These are phyloP conservation scores for Sporothrix schenckii DNA, from an alignment of 2,329 filamentous ascomycete species.

Conservation along the genomic window DNA sequence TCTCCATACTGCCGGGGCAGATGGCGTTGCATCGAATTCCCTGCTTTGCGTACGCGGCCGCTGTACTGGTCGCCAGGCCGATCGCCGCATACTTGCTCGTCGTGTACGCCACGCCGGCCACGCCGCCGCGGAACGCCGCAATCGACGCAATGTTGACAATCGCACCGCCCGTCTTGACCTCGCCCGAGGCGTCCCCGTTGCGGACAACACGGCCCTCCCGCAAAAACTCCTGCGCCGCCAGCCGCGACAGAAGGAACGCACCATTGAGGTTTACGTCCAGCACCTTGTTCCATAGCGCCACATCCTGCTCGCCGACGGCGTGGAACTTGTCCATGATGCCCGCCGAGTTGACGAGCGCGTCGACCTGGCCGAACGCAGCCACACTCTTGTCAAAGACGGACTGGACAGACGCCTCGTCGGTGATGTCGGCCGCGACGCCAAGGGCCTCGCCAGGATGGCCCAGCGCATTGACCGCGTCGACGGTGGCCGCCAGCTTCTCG, in stretches of 20 bases:
- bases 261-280: slow-evolving; percentile 61
- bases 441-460: slow-evolving; percentile 1
- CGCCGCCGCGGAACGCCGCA: slow-evolving; percentile 9
- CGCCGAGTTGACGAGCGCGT: slow-evolving; percentile 63
- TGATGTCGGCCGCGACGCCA: slow-evolving; percentile 38
- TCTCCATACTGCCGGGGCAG: slow-evolving; percentile 57
- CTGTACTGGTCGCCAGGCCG: slow-evolving; percentile 57
- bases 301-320: slow-evolving; percentile 52
- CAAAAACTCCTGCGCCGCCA: neutral
- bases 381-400: slow-evolving; percentile 41
- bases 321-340: slow-evolving; percentile 61
- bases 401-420: slow-evolving; percentile 42
- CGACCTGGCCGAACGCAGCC: slow-evolving; percentile 46
- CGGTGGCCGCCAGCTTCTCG: neutral
- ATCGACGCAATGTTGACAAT: slow-evolving; percentile 28
- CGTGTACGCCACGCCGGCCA: slow-evolving; percentile 38
- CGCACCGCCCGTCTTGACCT: neutral
- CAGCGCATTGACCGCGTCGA: neutral
- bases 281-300: slow-evolving; percentile 56
- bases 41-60: slow-evolving; percentile 56
- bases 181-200: neutral
- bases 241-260: slow-evolving; percentile 46
- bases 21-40: slow-evolving; percentile 58
- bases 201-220: neutral
- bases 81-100: slow-evolving; percentile 40